Evolutionary conservation across 768 basidiomycete species (phyloP).

Genomic region (Boletus speciosus): DNA sequence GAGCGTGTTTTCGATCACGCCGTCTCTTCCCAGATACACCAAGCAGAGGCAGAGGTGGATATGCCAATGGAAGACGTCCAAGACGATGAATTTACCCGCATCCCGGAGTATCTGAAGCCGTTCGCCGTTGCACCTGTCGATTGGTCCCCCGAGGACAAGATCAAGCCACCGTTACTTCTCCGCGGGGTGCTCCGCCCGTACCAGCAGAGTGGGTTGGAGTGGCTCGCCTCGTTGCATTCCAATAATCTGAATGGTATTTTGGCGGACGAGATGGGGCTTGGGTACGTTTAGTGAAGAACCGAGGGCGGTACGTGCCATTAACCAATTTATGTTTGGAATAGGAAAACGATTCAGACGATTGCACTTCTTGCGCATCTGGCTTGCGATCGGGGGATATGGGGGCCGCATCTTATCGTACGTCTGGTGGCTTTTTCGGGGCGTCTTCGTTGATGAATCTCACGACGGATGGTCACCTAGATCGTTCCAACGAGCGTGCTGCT

Average conservation of each 20-base stretch:
- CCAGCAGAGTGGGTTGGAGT: constrained; percentile 89
- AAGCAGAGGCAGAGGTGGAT: constrained; percentile 1
- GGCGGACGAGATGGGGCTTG: constrained; percentile 93
- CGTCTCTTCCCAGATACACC: constrained; percentile 1
- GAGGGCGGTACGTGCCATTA: not conserved
- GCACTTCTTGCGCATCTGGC: constrained; percentile 89
- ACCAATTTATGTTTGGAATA: constrained; percentile 30
- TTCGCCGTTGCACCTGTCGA: constrained; percentile 71
- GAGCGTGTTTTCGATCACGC: not conserved
- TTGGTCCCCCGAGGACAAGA: constrained; percentile 56
- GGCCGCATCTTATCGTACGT: constrained; percentile 82
- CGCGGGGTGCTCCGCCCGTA: constrained; percentile 90
- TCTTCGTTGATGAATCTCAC: constrained; percentile 1
- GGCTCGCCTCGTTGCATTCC: constrained; percentile 84
- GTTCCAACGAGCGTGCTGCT: constrained; percentile 91
- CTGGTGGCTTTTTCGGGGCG: not conserved
- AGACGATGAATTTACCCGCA: constrained; percentile 34
- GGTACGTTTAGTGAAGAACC: constrained; percentile 48
- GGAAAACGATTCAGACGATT: constrained; percentile 96
- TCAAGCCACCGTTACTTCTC: constrained; percentile 68
- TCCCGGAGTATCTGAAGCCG: constrained; percentile 57
- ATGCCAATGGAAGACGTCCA: constrained; percentile 38
- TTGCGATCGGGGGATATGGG: constrained; percentile 87
- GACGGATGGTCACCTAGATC: constrained; percentile 41
- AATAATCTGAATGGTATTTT: constrained; percentile 81